Evolutionary conservation across 73 alveolate species (phyloP), one percentile per base, ranked within the genome.

Genomic region (Stentor roeselii): DNA sequence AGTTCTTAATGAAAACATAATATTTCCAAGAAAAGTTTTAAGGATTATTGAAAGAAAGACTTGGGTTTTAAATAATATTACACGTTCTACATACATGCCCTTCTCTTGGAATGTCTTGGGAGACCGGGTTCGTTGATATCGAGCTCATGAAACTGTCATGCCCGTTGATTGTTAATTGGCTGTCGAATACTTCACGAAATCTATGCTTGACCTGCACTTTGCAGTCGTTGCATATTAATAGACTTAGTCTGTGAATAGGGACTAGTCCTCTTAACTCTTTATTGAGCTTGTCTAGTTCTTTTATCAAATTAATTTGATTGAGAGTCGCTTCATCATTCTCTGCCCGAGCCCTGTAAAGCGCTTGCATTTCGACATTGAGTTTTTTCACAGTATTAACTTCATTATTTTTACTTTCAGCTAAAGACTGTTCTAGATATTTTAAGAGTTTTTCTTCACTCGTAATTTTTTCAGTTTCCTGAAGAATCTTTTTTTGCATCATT

Each of bases 1-100:
- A 32, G 75, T 60, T 42, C 38, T 30, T 83, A 86, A 77, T 2
- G 90, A 60, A 21, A 39, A 35, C 59, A 21, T 21, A n/a, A n/a
- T n/a, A n/a, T n/a, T n/a, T n/a, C n/a, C n/a, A n/a, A n/a, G n/a
- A n/a, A n/a, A n/a, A n/a, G n/a, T n/a, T n/a, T n/a, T n/a, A n/a
- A n/a, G n/a, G n/a, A n/a, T n/a, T n/a, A n/a, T n/a, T n/a, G n/a
- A n/a, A n/a, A n/a, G n/a, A n/a, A n/a, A n/a, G n/a, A n/a, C n/a
- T n/a, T n/a, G n/a, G n/a, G n/a, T n/a, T n/a, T n/a, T n/a, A n/a
- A n/a, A n/a, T n/a, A n/a, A n/a, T n/a, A n/a, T n/a, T n/a, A n/a
- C n/a, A n/a, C n/a, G n/a, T n/a, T n/a, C n/a, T n/a, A n/a, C n/a
- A n/a, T n/a, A n/a, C n/a, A n/a, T n/a, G n/a, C n/a, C n/a, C n/a